Evolutionary conservation across 83 land plant species (phyloP).

Genomic region (Thuja plicata): DNA sequence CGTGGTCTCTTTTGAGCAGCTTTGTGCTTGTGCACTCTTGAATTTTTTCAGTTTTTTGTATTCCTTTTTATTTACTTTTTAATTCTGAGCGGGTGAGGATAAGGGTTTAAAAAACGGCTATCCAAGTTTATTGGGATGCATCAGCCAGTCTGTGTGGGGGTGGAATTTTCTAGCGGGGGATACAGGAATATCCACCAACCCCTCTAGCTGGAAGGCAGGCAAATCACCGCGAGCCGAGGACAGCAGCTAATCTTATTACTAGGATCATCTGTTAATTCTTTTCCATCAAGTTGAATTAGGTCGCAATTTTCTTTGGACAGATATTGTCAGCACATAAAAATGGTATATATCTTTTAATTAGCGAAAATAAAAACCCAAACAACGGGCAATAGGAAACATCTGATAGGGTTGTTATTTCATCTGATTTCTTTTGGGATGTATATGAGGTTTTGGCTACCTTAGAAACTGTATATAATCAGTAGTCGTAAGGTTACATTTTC

Average conservation of each 20-base stretch:
- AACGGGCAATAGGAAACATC: neutral
- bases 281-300: neutral
- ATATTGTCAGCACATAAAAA: neutral
- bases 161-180: neutral
- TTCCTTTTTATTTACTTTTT: too few species aligned
- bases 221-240: neutral
- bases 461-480: neutral
- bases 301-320: neutral
- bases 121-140: neutral
- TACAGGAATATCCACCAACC: neutral
- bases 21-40: neutral
- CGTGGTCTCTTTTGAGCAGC: neutral
- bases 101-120: neutral
- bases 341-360: too few species aligned
- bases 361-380: neutral
- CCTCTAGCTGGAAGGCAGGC: neutral
- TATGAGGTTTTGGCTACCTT: neutral
- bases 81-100: neutral
- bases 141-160: neutral
- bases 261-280: neutral
- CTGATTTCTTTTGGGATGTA: neutral
- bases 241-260: too few species aligned
- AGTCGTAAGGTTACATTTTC: neutral
- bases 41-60: neutral
- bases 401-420: neutral